phyloP scores from a whole-genome alignment of 768 basidiomycete genomes.

The Psilocybe cubensis region DNA sequence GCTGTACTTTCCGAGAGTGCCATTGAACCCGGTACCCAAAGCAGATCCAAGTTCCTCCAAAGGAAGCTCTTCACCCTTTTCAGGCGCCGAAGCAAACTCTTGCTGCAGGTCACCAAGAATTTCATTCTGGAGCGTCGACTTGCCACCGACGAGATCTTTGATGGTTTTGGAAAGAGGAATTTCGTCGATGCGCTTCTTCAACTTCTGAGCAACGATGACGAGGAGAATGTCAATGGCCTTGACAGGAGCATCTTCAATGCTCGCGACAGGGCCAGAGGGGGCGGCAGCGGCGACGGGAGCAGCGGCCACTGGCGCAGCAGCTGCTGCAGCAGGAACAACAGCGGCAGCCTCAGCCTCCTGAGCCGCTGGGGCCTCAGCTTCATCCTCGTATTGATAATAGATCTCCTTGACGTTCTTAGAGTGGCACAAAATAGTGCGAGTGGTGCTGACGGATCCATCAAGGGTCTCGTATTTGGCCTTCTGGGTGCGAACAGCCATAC shows the following conservation, averaged over 20 bases:
- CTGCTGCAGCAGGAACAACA: conserved; percentile 35
- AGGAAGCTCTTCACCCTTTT: conserved; percentile 97
- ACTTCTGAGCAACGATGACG: conserved; percentile 93
- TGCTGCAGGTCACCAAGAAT: conserved; percentile 96
- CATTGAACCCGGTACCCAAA: conserved; percentile 78
- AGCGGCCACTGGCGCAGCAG: conserved; percentile 42
- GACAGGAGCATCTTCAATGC: conserved; percentile 89
- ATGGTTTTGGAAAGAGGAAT: conserved; percentile 91
- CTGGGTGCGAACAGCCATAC: conserved; percentile 89
- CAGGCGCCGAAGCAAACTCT: conserved; percentile 93
- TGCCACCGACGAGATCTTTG: conserved; percentile 98
- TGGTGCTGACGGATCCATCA: conserved; percentile 83
- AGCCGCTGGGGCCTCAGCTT: conserved; percentile 49
- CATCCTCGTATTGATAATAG: conserved; percentile 97
- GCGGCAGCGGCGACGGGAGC: conserved; percentile 47
- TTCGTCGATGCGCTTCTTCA: conserved; percentile 94
- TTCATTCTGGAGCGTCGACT: conserved; percentile 98
- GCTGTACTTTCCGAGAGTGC: conserved; percentile 93
- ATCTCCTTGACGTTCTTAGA: conserved; percentile 97
- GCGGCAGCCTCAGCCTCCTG: conserved; percentile 37
- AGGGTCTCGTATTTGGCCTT: conserved; percentile 92
- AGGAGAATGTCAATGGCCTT: conserved; percentile 89
- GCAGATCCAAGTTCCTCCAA: conserved; percentile 94
- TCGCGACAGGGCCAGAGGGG: conserved; percentile 65
- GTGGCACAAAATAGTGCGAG: conserved; percentile 85